phyloP scores from a whole-genome alignment of 441 rosid species.

The Aquilaria agallochum region DNA sequence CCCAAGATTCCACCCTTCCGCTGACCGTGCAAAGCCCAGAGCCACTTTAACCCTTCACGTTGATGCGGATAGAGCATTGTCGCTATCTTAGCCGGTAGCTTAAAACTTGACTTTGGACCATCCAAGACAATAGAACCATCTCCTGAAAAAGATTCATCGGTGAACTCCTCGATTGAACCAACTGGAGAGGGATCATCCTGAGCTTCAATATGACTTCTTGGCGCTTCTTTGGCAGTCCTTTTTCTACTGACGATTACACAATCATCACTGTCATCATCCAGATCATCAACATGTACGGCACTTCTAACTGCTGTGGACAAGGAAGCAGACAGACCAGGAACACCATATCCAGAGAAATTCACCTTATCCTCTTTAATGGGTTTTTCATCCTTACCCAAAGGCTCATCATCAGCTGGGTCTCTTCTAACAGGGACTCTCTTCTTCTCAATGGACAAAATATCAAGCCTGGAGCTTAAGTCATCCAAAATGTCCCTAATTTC shows the following conservation, averaged over 20 bases:
- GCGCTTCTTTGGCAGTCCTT: slow-evolving; percentile 23
- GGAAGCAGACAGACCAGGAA: slow-evolving; percentile 26
- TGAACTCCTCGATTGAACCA: slow-evolving; percentile 26
- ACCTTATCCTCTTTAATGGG: slow-evolving; percentile 10
- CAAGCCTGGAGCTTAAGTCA: slow-evolving; percentile 73
- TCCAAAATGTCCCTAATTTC: slow-evolving; percentile 79
- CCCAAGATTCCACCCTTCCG: slow-evolving; percentile 96
- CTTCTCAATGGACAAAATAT: slow-evolving; percentile 70
- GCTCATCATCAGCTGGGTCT: slow-evolving; percentile 17
- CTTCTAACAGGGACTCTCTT: slow-evolving; percentile 28
- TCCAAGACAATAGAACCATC: slow-evolving; percentile 50
- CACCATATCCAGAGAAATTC: slow-evolving; percentile 28
- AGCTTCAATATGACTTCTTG: slow-evolving; percentile 19
- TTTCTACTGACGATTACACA: slow-evolving; percentile 39
- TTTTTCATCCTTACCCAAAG: slow-evolving; percentile 2
- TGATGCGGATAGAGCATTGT: slow-evolving; percentile 80
- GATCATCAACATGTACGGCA: slow-evolving; percentile 17
- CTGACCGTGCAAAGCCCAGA: slow-evolving; percentile 89
- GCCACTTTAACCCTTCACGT: slow-evolving; percentile 88
- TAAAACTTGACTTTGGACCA: slow-evolving; percentile 46
- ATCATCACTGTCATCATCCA: slow-evolving; percentile 38
- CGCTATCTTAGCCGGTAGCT: slow-evolving; percentile 53
- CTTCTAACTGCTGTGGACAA: slow-evolving; percentile 22
- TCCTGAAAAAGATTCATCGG: slow-evolving; percentile 27
- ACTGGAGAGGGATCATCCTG: slow-evolving; percentile 22